A percentile compares a stretch with the other conserved stretches of the same genome.
Evolutionary conservation across 139 green algal species (phyloP).

Genomic region (Gonium pectorale): DNA sequence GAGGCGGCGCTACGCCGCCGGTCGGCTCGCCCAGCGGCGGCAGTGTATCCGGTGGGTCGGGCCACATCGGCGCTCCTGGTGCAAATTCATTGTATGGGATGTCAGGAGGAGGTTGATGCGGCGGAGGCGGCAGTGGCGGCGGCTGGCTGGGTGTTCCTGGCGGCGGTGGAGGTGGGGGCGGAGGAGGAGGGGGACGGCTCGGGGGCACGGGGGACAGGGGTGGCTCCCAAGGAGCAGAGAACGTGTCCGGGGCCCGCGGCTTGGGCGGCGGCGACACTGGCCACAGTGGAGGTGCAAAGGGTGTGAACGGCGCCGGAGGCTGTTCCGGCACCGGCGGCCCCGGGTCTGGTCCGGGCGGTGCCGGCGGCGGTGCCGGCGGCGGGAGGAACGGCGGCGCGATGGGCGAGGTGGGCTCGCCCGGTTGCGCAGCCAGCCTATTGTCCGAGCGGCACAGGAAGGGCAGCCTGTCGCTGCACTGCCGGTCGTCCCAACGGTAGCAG

Average conservation of each 20-base stretch:
- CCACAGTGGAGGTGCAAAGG: background rate
- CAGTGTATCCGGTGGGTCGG: background rate
- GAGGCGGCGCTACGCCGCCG: background rate
- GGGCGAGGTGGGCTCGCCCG: background rate
- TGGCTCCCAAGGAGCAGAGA: background rate
- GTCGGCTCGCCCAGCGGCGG: background rate
- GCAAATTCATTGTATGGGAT: background rate
- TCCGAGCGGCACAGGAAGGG: constrained; percentile 31
- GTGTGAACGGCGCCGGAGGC: constrained; percentile 1
- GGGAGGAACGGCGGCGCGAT: background rate
- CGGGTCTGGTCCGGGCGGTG: background rate
- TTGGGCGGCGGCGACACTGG: background rate
- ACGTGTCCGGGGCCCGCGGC: background rate
- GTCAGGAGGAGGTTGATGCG: background rate
- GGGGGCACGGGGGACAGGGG: background rate
- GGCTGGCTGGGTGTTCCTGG: background rate
- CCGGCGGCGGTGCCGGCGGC: background rate
- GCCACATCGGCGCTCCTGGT: no score
- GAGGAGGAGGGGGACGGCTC: background rate
- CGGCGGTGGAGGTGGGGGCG: background rate
- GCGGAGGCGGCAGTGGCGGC: background rate
- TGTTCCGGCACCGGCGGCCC: background rate
- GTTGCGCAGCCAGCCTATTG: background rate
- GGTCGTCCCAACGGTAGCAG: constrained; percentile 35
- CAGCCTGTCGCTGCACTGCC: background rate